Percentiles rank a stretch among this genome's conserved stretches.
phyloP scores from a whole-genome alignment of 805 yeast genomes.

The Candida anglica region DNA sequence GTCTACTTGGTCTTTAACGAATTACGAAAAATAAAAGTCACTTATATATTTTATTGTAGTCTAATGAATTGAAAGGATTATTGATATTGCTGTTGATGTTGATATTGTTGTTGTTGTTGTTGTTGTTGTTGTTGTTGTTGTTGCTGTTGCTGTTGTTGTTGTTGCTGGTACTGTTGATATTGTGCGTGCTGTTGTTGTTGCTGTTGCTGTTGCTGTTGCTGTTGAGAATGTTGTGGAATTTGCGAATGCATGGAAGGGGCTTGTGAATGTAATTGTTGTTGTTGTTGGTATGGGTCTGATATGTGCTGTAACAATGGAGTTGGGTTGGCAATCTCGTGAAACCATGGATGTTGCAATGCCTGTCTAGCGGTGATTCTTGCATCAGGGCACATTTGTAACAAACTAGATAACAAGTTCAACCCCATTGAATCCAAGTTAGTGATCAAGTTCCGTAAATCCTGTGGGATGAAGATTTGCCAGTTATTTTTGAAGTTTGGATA shows the following conservation, averaged over 20 bases:
- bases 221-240: conserved; percentile 14
- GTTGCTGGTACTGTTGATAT: conserved; percentile 10
- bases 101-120: conserved; percentile 2
- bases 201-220: conserved; percentile 15
- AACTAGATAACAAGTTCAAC: conserved; percentile 57
- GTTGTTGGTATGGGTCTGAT: conserved; percentile 29
- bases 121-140: conserved; percentile 3
- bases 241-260: conserved; percentile 11
- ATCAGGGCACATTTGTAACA: conserved; percentile 60
- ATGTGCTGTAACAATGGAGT: conserved; percentile 28
- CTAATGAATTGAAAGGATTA: not conserved
- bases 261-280: conserved; percentile 15
- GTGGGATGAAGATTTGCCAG: conserved; percentile 84
- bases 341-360: conserved; percentile 73
- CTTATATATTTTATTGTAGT: conserved; percentile 6
- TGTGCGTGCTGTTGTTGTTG: conserved; percentile 16
- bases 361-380: conserved; percentile 58
- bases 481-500: conserved; percentile 83
- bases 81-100: not conserved
- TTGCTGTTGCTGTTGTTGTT: conserved; percentile 6
- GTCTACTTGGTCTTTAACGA: conserved; percentile 2
- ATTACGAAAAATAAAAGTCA: conserved; percentile 5
- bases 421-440: conserved; percentile 71
- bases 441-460: conserved; percentile 68
- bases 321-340: conserved; percentile 61